These are phyloP conservation scores for Beauveria varroae DNA, from an alignment of 2,329 filamentous ascomycete species.

Conservation along the genomic window DNA sequence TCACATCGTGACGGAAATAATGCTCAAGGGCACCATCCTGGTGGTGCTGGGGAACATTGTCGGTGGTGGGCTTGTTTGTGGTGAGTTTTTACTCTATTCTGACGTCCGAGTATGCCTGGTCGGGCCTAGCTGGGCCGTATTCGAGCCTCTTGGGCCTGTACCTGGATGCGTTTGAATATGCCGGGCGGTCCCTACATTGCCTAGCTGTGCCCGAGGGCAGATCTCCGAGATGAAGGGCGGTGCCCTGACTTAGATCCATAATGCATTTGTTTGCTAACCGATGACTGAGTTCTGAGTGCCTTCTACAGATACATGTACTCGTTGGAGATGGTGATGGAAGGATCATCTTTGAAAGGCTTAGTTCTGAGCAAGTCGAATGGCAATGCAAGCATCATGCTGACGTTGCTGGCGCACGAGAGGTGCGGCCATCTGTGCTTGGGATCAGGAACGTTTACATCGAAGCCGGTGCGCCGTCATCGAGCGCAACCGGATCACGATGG, in stretches of 20 bases:
- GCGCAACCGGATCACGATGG: neutral
- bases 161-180: neutral
- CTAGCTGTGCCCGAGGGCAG: neutral
- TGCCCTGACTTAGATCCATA: neutral
- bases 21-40: constrained; percentile 45
- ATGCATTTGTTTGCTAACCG: neutral
- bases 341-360: neutral
- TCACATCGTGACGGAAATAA: constrained; percentile 50
- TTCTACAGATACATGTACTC: neutral
- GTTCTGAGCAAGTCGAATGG: neutral
- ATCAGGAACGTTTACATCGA: neutral
- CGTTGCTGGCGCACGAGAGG: neutral
- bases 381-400: neutral
- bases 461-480: neutral
- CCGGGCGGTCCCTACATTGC: too few species aligned
- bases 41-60: constrained; percentile 42
- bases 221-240: neutral
- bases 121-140: neutral
- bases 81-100: neutral
- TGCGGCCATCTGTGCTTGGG: neutral
- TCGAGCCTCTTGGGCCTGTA: neutral
- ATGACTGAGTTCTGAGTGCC: neutral
- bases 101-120: neutral
- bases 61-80: constrained; percentile 37
- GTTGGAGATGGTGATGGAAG: neutral